Evolutionary conservation across 139 green algal species (phyloP).

Genomic region (Dunaliella primolecta): DNA sequence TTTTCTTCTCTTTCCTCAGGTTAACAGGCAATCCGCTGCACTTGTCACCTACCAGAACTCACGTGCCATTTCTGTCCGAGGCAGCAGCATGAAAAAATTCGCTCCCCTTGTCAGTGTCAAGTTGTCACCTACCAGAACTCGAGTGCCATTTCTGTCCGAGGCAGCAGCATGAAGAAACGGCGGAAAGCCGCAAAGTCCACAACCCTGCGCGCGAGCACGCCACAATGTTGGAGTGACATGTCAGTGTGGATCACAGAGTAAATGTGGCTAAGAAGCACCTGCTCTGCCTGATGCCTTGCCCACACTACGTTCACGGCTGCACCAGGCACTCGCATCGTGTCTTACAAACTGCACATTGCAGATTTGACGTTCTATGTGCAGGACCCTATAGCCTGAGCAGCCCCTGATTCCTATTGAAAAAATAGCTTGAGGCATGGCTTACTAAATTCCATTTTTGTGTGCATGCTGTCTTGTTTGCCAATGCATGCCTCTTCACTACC

Average conservation of each 20-base stretch:
- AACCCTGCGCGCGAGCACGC: no score
- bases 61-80: slow-evolving; percentile 43
- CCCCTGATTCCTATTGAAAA: no score
- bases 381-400: no score
- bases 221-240: no score
- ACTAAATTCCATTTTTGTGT: no score
- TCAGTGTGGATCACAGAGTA: neutral
- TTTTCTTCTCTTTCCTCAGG: no score
- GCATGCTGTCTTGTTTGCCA: no score
- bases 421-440: no score
- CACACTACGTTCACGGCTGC: slow-evolving; percentile 13
- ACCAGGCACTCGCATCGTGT: neutral
- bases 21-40: no score
- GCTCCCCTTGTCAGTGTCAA: no score
- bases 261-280: slow-evolving; percentile 2
- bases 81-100: slow-evolving; percentile 71
- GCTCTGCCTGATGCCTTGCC: slow-evolving; percentile 6
- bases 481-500: no score
- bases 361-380: no score
- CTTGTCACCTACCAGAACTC: slow-evolving; percentile 36
- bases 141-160: slow-evolving; percentile 43
- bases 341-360: neutral
- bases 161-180: slow-evolving; percentile 66
- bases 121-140: slow-evolving; percentile 36
- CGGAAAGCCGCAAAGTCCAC: slow-evolving; percentile 60